Evolutionary conservation across 768 basidiomycete genomes (phyloP).

Genomic region (Cystofilobasidium ferigula): DNA sequence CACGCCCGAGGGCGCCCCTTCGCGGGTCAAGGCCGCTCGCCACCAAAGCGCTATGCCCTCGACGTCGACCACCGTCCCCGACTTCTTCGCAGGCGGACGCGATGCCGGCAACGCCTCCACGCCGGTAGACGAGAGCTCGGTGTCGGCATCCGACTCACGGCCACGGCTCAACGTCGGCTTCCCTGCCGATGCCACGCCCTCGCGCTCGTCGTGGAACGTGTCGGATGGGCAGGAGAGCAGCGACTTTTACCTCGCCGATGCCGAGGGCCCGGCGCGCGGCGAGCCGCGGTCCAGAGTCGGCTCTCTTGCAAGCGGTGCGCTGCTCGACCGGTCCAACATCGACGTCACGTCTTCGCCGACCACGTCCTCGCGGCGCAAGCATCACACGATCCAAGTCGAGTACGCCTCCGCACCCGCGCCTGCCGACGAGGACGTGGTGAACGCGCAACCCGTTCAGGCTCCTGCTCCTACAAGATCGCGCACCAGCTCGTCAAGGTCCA

Average conservation of each 20-base stretch:
- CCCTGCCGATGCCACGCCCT: neutral
- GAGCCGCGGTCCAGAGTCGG: constrained; percentile 25
- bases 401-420: constrained; percentile 49
- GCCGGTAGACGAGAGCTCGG: neutral
- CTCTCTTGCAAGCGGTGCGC: neutral
- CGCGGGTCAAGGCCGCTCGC: neutral
- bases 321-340: neutral
- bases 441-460: neutral
- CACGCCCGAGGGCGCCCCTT: neutral
- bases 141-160: neutral
- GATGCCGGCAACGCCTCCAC: neutral
- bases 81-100: neutral
- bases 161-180: neutral
- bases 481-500: neutral
- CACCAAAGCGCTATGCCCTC: constrained; percentile 15
- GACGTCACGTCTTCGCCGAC: constrained; percentile 19
- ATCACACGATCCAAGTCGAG: constrained; percentile 91
- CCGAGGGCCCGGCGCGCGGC: constrained; percentile 15
- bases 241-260: constrained; percentile 19
- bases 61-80: constrained; percentile 15
- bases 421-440: constrained; percentile 29
- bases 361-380: constrained; percentile 44
- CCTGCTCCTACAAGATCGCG: too few relatives aligned
- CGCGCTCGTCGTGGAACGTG: constrained; percentile 3
- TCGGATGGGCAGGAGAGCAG: neutral